Conservation (phyloP, 2,329 filamentous ascomycete species). For the Lachnellula occidentalis region DNA sequence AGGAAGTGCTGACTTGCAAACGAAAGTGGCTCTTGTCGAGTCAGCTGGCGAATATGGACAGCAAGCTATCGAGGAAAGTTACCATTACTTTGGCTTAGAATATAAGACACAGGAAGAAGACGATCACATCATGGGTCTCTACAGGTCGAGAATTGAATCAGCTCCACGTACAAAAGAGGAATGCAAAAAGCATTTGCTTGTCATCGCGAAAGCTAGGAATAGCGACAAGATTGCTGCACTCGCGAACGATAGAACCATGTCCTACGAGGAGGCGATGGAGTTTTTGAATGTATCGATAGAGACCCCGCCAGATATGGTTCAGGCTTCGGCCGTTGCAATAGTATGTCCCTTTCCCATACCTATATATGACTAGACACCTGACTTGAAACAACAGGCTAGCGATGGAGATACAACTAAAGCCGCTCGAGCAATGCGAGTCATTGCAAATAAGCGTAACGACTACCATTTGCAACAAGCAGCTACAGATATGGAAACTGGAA, state of each 20-base stretch:
- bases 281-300: constrained; percentile 46
- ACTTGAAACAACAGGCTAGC: constrained; percentile 16
- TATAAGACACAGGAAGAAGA: constrained; percentile 43
- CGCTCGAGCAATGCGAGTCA: constrained; percentile 26
- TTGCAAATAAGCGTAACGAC: constrained; percentile 26
- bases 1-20: constrained; percentile 48
- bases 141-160: constrained; percentile 52
- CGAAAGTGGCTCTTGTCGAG: constrained; percentile 51
- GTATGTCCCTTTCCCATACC: constrained; percentile 17
- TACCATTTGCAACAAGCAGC: constrained; percentile 25
- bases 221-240: constrained; percentile 54
- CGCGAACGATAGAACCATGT: constrained; percentile 51
- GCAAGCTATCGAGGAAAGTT: constrained; percentile 52
- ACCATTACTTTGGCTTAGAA: constrained; percentile 52
- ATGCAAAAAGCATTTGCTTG: constrained; percentile 48
- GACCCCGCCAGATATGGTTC: constrained; percentile 29
- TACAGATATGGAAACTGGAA: constrained; percentile 22
- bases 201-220: constrained; percentile 52
- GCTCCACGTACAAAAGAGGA: constrained; percentile 49
- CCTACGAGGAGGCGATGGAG: constrained; percentile 57
- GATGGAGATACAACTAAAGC: constrained; percentile 29
- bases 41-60: constrained; percentile 53
- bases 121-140: constrained; percentile 56
- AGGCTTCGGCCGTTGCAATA: constrained; percentile 28
- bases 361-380: background rate